Evolutionary conservation across 192 early-diverging fungal genomes (phyloP).

Genomic region (Podila minutissima): DNA sequence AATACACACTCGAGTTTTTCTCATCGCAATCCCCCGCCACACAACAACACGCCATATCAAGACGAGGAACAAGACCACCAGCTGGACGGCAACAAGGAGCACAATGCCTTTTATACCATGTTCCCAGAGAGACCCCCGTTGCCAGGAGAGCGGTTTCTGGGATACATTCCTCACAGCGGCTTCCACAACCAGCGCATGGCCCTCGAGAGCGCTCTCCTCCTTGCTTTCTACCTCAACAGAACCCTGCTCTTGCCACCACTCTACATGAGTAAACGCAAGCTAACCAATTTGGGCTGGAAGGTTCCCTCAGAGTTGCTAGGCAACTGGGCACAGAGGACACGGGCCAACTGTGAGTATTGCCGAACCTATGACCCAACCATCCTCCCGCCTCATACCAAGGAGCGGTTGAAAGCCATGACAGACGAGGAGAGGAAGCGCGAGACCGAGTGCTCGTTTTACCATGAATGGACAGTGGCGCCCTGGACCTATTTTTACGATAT

Average conservation of each 20-base stretch:
- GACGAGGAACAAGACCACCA: neutral
- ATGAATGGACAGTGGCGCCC: conserved; percentile 7
- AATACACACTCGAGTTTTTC: no score
- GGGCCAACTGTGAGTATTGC: neutral
- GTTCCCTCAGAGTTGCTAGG: neutral
- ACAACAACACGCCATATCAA: no score
- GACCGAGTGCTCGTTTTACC: conserved; percentile 2
- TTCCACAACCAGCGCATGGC: conserved; percentile 62
- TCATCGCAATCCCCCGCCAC: no score
- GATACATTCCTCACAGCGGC: conserved; percentile 58
- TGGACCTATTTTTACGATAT: conserved; percentile 15
- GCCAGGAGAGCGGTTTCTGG: conserved; percentile 36
- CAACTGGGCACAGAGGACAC: neutral
- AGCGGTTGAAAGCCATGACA: neutral
- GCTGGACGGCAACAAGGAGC: neutral
- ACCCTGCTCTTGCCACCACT: conserved; percentile 56
- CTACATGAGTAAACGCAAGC: neutral
- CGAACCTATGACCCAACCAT: no score
- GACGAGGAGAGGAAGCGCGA: neutral
- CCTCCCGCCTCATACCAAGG: no score
- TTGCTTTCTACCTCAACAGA: conserved; percentile 51
- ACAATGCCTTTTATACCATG: conserved; percentile 7
- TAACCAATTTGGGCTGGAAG: neutral
- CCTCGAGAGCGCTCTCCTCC: conserved; percentile 49
- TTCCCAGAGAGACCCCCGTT: conserved; percentile 7